phyloP scores from a whole-genome alignment of 2,329 filamentous ascomycete species.

The Diaporthe australafricana region DNA sequence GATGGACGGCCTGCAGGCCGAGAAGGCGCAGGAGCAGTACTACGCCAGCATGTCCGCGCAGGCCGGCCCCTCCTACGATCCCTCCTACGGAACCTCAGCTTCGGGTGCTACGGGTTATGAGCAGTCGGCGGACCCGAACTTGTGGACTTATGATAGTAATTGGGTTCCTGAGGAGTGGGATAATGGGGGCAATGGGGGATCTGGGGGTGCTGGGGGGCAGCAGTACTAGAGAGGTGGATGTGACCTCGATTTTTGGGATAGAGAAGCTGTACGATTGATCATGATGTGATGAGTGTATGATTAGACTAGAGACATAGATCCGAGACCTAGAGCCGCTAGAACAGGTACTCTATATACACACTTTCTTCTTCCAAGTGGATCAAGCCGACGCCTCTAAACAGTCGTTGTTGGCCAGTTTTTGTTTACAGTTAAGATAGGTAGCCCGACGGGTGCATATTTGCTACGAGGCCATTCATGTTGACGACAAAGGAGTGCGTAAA shows the following conservation, averaged over 20 bases:
- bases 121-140: background rate
- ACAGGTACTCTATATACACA: too few species aligned
- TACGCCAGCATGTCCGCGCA: conserved; percentile 5
- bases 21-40: conserved; percentile 36
- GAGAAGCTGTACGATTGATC: background rate
- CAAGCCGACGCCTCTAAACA: too few species aligned
- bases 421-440: too few species aligned
- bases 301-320: background rate
- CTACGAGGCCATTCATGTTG: too few species aligned
- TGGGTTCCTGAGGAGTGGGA: conserved; percentile 31
- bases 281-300: background rate
- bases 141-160: conserved; percentile 23
- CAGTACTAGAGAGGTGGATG: background rate
- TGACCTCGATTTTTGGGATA: background rate
- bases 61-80: conserved; percentile 5
- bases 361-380: background rate
- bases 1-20: conserved; percentile 33
- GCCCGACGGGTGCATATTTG: too few species aligned
- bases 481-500: too few species aligned
- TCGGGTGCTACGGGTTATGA: background rate
- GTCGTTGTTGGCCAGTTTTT: too few species aligned
- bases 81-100: background rate
- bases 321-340: background rate
- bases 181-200: background rate
- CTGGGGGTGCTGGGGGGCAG: background rate